phyloP scores from a whole-genome alignment of 352 stramenopile species.

The Peronospora destructor region DNA sequence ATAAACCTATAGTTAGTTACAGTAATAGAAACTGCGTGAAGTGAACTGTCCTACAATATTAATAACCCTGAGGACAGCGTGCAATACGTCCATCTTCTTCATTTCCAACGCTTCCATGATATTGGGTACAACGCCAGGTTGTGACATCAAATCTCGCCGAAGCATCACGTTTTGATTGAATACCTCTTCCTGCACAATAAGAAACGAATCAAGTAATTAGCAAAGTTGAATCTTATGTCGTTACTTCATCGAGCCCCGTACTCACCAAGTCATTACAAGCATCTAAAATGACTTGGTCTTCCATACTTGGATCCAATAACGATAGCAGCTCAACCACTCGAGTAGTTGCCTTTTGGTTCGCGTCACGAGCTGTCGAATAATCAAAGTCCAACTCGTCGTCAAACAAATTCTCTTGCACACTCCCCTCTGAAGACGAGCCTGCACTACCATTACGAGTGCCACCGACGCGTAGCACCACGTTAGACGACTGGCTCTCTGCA shows the following conservation, averaged over 20 bases:
- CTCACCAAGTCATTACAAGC: conserved; percentile 64
- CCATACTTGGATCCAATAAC: conserved; percentile 77
- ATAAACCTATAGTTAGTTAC: conserved; percentile 5
- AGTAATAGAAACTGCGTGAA: neutral
- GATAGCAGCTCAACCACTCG: conserved; percentile 72
- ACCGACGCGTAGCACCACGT: conserved; percentile 19
- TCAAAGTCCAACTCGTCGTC: conserved; percentile 83
- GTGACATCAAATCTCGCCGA: conserved; percentile 79
- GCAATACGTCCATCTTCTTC: conserved; percentile 83
- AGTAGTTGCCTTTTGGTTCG: conserved; percentile 64
- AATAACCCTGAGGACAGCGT: conserved; percentile 81
- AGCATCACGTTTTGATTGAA: conserved; percentile 72
- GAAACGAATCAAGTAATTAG: neutral
- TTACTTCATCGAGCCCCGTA: neutral
- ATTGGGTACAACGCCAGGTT: conserved; percentile 87
- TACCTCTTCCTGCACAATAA: conserved; percentile 50
- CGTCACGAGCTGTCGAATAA: conserved; percentile 62
- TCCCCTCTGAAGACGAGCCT: conserved; percentile 26
- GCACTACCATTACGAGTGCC: conserved; percentile 16
- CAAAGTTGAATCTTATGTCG: too few relatives aligned
- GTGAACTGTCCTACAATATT: conserved; percentile 48
- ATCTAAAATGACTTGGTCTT: conserved; percentile 80
- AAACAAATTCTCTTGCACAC: conserved; percentile 56
- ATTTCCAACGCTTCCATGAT: conserved; percentile 91
- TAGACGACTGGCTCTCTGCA: conserved; percentile 13